These are phyloP conservation scores for Aspergillus leporis DNA, from an alignment of 495 filamentous ascomycete genomes.

Conservation along the genomic window DNA sequence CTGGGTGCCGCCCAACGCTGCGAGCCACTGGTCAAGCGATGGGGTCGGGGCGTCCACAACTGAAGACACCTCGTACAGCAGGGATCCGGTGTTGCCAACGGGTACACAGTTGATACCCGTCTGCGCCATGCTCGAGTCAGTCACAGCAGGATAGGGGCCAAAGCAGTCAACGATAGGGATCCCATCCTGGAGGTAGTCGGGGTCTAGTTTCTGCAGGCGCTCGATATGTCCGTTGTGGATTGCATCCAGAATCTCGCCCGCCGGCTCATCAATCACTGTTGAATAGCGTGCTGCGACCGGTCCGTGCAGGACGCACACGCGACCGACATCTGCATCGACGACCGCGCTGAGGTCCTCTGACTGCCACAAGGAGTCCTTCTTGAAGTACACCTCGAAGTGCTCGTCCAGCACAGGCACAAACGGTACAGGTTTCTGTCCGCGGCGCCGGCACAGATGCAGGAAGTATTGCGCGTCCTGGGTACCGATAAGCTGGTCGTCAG, in stretches of 20 bases:
- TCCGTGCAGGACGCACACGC: conserved; percentile 41
- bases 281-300: conserved; percentile 40
- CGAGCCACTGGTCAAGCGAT: background rate
- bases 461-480: conserved; percentile 37
- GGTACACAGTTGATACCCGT: background rate
- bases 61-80: background rate
- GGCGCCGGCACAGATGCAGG: conserved; percentile 25
- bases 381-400: conserved; percentile 45
- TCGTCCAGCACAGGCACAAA: conserved; percentile 41
- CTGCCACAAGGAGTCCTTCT: conserved; percentile 48
- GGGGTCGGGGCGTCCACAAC: background rate
- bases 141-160: background rate
- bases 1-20: background rate
- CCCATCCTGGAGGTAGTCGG: too few species aligned
- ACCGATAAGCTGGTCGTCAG: conserved; percentile 13
- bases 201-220: conserved; percentile 13
- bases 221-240: conserved; percentile 21
- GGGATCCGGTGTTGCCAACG: background rate
- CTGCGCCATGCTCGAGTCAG: background rate
- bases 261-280: conserved; percentile 26
- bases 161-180: too few species aligned
- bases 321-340: conserved; percentile 32
- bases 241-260: conserved; percentile 30
- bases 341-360: conserved; percentile 43
- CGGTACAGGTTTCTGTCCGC: conserved; percentile 37